phyloP scores from a whole-genome alignment of 2,329 filamentous ascomycete species.

The Ceratocystis ficicola region DNA sequence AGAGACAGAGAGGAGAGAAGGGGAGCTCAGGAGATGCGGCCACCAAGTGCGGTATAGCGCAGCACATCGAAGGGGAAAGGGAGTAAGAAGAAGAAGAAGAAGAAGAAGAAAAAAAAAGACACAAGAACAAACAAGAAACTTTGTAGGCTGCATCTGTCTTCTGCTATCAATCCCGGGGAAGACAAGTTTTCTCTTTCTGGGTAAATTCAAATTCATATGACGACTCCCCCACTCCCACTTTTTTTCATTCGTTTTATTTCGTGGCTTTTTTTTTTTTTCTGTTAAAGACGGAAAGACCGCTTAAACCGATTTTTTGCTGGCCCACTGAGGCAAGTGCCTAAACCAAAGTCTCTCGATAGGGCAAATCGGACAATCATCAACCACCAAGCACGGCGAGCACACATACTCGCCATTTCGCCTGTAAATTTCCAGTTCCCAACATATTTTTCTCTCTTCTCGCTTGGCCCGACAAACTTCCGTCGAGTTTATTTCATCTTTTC shows the following conservation, averaged over 20 bases:
- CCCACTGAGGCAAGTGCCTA: background rate
- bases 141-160: background rate
- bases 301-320: constrained; percentile 1
- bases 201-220: constrained; percentile 9
- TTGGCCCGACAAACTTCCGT: background rate
- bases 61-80: background rate
- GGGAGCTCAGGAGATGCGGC: background rate
- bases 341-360: background rate
- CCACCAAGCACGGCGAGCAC: background rate
- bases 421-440: background rate
- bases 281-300: constrained; percentile 4
- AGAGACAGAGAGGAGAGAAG: background rate
- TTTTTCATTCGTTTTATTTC: background rate
- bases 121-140: background rate
- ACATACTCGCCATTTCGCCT: background rate
- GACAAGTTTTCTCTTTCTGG: background rate
- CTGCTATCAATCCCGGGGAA: background rate
- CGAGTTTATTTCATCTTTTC: background rate
- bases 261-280: background rate
- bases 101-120: background rate
- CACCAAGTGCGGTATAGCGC: too few species aligned
- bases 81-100: background rate
- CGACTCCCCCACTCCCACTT: background rate
- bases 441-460: background rate
- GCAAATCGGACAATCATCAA: background rate